phyloP scores from a whole-genome alignment of 176 grass and related monocot genomes.

The Aechmea fasciata region DNA sequence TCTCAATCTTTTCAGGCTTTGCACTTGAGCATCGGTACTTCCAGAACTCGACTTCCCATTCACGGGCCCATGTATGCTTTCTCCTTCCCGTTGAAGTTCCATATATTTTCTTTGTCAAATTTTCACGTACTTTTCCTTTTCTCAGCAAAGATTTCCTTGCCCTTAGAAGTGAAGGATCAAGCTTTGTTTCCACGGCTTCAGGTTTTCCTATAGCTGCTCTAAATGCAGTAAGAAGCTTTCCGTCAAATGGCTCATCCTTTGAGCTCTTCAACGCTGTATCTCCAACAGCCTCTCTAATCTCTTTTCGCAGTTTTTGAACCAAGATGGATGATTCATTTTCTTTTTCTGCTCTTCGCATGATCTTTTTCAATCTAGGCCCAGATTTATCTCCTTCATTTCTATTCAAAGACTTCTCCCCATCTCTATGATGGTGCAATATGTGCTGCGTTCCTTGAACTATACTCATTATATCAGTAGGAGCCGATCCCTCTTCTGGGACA shows the following conservation, averaged over 20 bases:
- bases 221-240: constrained; percentile 71
- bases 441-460: constrained; percentile 51
- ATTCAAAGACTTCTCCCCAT: constrained; percentile 31
- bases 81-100: constrained; percentile 58
- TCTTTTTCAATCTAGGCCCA: constrained; percentile 83
- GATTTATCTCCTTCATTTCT: constrained; percentile 48
- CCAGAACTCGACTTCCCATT: constrained; percentile 93
- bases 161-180: constrained; percentile 34
- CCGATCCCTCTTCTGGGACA: constrained; percentile 23
- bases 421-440: constrained; percentile 46
- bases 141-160: constrained; percentile 54
- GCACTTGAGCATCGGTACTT: constrained; percentile 67
- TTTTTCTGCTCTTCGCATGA: constrained; percentile 60
- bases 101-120: constrained; percentile 93
- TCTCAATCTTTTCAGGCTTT: constrained; percentile 77
- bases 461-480: constrained; percentile 70
- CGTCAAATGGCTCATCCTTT: constrained; percentile 62
- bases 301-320: constrained; percentile 75
- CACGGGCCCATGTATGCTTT: constrained; percentile 69
- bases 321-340: constrained; percentile 47
- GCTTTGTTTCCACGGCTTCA: constrained; percentile 30
- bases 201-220: constrained; percentile 62
- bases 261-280: constrained; percentile 35
- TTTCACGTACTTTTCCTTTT: constrained; percentile 79
- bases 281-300: constrained; percentile 58